A percentile compares a stretch with the other conserved stretches of the same genome.
These are phyloP conservation scores for Coemansia sp. DNA, from an alignment of 192 early-diverging fungal genomes.

Conservation along the genomic window DNA sequence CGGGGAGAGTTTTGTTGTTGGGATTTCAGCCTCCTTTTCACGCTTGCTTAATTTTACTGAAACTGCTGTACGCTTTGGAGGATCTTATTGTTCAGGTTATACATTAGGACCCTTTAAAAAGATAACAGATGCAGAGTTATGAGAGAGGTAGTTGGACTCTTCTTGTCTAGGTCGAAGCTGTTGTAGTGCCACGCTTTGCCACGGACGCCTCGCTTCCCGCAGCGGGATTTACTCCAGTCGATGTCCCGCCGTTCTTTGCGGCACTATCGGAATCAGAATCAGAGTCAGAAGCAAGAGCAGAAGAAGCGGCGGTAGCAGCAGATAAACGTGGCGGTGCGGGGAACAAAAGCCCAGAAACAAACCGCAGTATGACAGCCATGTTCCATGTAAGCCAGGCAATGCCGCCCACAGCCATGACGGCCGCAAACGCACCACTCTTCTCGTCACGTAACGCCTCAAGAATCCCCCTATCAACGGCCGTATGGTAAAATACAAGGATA, in stretches of 20 bases:
- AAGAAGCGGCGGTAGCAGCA: not conserved
- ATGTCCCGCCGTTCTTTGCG: conserved; percentile 5
- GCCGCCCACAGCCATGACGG: conserved; percentile 27
- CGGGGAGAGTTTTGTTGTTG: no score
- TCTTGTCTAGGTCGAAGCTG: not conserved
- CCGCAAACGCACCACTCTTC: conserved; percentile 30
- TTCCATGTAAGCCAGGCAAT: conserved; percentile 50
- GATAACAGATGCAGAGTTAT: no score
- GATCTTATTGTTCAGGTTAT: no score
- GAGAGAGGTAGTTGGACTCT: no score
- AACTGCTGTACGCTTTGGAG: no score
- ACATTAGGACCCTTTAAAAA: no score
- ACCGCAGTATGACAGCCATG: conserved; percentile 17
- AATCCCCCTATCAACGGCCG: conserved; percentile 15
- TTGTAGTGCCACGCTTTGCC: conserved; percentile 24
- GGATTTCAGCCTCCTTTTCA: no score
- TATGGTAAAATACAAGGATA: conserved; percentile 27
- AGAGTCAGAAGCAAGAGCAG: not conserved
- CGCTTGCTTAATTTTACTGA: no score
- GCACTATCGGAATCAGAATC: not conserved
- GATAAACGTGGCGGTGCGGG: conserved; percentile 8
- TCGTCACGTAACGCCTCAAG: conserved; percentile 33
- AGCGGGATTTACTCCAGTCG: conserved; percentile 6
- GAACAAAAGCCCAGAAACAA: conserved; percentile 6
- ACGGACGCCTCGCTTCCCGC: not conserved